phyloP scores from a whole-genome alignment of 805 yeast species.

The Starmerella geochares region DNA sequence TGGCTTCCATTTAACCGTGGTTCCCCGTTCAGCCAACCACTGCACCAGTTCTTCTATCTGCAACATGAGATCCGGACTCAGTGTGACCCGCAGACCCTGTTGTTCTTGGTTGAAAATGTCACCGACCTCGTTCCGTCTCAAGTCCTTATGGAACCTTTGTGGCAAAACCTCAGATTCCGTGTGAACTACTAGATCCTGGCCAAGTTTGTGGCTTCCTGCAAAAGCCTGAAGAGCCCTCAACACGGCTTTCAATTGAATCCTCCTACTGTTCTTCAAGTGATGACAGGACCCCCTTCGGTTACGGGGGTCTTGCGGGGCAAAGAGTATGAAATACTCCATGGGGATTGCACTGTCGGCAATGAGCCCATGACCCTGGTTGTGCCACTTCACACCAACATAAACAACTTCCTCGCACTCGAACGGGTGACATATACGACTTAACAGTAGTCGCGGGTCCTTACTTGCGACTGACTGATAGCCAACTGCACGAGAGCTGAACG shows the following conservation, averaged over 20 bases:
- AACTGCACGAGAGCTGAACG: not conserved
- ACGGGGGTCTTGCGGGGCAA: conserved; percentile 3
- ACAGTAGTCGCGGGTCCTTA: not conserved
- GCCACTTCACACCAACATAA: conserved; percentile 2
- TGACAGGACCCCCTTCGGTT: not conserved
- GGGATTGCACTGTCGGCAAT: not conserved
- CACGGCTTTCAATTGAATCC: not conserved
- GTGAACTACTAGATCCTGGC: not conserved
- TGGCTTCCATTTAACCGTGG: not conserved
- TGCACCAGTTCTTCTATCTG: conserved; percentile 2
- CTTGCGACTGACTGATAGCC: not conserved
- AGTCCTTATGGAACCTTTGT: not conserved
- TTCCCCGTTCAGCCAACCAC: not conserved
- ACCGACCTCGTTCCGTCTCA: not conserved
- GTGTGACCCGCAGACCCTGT: not conserved
- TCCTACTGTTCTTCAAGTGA: not conserved
- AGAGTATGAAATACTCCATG: not conserved
- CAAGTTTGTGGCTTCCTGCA: not conserved
- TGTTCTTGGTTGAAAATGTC: not conserved
- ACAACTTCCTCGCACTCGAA: not conserved
- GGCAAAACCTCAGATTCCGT: not conserved
- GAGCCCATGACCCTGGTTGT: not conserved
- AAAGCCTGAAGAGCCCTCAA: not conserved
- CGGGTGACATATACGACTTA: not conserved
- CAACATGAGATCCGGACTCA: not conserved